Base-by-base conservation (phyloP, 495 filamentous ascomycete genomes). In the Usnea hakonensis region DNA sequence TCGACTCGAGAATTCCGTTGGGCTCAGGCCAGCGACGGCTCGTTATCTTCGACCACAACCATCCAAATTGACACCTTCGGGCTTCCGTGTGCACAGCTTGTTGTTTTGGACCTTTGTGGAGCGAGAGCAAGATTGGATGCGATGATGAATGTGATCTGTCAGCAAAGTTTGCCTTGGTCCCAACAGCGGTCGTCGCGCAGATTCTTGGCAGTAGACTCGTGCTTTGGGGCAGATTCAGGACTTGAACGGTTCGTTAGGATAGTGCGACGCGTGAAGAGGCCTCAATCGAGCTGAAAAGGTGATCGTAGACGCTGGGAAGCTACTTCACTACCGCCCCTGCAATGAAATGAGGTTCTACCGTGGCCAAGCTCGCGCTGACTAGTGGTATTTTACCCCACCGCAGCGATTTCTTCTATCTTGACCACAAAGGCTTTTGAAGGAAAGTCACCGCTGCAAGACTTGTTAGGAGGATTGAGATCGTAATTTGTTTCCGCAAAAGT, bases 201-300 rank as follows among this genome's bases (percentile, higher is more conserved):
- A 33, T 14, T 57, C 54, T 63, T 36, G 30, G 48, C 17, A 10
- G 10, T 11, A 2, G 26, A 7, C 17, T 26, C 48, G 50, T 28
- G 53, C 50, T 55, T 43, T 55, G 43, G 62, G 44, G 36, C 56
- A 64, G 16, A 16, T 62, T 62, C 58, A 46, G 52, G 58, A 62
- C 40, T 62, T 37, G 23, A 48, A 26, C 17, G 46, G n/a, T 35
- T 38, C 36, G 23, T 23, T 38, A 10, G 40, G 44, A 40, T 32
- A 23, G 61, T 65, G 58, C 63, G 63, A 65, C 63, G 63, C 63
- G 63, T 65, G 52, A 57, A 55, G 2, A 7, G 17, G 30, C 32
- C 40, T 64, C 36, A 10, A 52, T 43, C 38, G 23, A 55, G 62
- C 56, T 53, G 48, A 6, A 35, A 54, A 55, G 32, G 48, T 55